Base-by-base conservation (phyloP, 2,329 filamentous ascomycete species). In the Aspergillus sojae region DNA sequence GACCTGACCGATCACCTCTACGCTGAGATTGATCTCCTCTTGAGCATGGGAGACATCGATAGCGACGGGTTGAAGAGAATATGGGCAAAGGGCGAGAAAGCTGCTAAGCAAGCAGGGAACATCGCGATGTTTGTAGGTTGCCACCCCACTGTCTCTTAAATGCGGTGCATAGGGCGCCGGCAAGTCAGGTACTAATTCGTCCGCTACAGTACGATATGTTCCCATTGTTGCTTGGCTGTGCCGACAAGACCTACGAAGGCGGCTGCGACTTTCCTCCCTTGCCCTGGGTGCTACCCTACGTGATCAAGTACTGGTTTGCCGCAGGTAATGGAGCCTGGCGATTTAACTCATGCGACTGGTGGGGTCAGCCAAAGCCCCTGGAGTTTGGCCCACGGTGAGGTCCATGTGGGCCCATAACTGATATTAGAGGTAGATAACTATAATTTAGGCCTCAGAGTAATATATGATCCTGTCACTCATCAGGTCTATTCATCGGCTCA, bases 381-480 rank as follows among this genome's bases (percentile, higher is more conserved):
- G 39, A 41, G 39, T 41, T 41, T 41, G 39, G 39, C 4, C 39
- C 39, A 41, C 16, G 39, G 10, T 41, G 39, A 41, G 16, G 39
- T 41, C 19, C 7, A n/a, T n/a, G 39, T n/a, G 19, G 19, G 19
- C 19, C 14, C 3, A n/a, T 9, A 1, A n/a, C 39, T 19, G 7
- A 19, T 41, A 41, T n/a, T 41, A 41, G 16, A 7, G 19, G 39
- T n/a, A n/a, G 39, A 10, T 41, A 41, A n/a, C 19, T 28, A 16
- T 12, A 19, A 7, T 12, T 6, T 14, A 48, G 9, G 6, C 23
- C 11, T 6, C 6, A 7, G 4, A 14, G 1, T 7, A 48, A 23
- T 7, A 26, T 26, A 26, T 5, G 26, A 1, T 14, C 12, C 32
- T 9, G 5, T 55, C 21, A 55, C 78, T 83, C 41, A 62, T 61